Evolutionary conservation across 208 protist species (phyloP).

Genomic region (Acanthamoeba royreba): DNA sequence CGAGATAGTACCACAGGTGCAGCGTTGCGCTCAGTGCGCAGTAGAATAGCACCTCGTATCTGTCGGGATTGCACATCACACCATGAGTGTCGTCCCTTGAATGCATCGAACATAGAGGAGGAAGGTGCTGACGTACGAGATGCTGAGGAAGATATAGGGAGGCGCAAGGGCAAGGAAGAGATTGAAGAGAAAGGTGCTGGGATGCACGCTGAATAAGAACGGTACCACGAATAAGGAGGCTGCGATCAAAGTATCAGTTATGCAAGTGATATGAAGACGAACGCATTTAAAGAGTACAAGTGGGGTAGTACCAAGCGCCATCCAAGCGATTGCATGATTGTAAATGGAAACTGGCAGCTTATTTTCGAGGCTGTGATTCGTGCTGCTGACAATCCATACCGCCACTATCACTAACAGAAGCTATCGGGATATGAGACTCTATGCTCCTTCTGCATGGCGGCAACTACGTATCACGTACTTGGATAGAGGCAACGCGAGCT

Average conservation of each 20-base stretch:
- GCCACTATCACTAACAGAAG: conserved; percentile 34
- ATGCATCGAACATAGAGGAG: neutral
- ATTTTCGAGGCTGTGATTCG: conserved; percentile 20
- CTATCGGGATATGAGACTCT: neutral
- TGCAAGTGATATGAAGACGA: too few species aligned
- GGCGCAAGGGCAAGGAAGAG: conserved; percentile 48
- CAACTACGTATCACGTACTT: too few species aligned
- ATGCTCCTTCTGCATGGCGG: neutral
- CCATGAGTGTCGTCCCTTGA: too few species aligned
- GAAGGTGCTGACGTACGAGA: conserved; percentile 59
- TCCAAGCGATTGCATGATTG: conserved; percentile 62
- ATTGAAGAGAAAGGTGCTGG: conserved; percentile 24
- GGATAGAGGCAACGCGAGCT: neutral
- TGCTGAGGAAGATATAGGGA: conserved; percentile 67
- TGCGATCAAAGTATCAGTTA: neutral
- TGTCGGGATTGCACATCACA: too few species aligned
- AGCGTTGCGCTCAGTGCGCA: conserved; percentile 36
- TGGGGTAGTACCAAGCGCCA: neutral
- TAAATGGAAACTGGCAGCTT: conserved; percentile 63
- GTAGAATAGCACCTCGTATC: conserved; percentile 65
- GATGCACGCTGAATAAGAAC: neutral
- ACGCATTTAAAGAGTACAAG: too few species aligned
- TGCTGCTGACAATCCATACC: conserved; percentile 46
- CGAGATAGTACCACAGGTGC: conserved; percentile 63
- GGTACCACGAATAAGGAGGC: neutral